Evolutionary conservation across 805 yeast genomes (phyloP), one percentile per base, ranked within the genome.

Genomic region (Candida manassasensis): DNA sequence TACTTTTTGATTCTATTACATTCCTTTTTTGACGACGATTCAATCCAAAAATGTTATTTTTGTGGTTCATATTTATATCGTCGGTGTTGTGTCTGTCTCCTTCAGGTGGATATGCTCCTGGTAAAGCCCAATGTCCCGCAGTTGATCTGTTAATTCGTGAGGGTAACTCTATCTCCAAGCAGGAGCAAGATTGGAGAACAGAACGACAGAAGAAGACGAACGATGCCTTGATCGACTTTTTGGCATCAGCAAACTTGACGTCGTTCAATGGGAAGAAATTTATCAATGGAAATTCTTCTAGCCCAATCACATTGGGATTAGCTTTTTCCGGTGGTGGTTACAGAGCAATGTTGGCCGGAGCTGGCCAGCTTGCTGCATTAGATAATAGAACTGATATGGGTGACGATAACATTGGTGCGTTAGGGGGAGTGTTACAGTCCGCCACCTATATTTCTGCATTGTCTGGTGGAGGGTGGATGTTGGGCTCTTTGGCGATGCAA

Each of bases 341-440:
- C 57, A 72, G 96, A 40, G 95, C 96, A 21, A 84, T 87, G 89
- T 68, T 81, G 71, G 36, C 47, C 40, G 96, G 95, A 2, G 96
- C 95, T 7, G 96, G 96, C 27, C 79, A 82, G 55, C 61, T 88
- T 19, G 63, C 90, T 2, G 95, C 90, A 0, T 58, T 84, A 39
- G 96, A 87, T 56, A 78, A 79, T 49, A 66, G 95, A 48, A 80
- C 88, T 3, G 60, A 52, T 7, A 73, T 70, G 40, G 65, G 76
- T 4, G 62, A 61, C 19, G 65, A 69, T 6, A 53, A 61, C 25
- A 37, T 43, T 3, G 39, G 40, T n/a, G 87, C 87, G 9, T 57
- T 87, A 30, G 95, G 95, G 25, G 94, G 95, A 4, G 57, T 87
- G 18, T 61, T 87, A 26, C 88, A 83, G 49, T 61, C 84, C 5